Conservation (phyloP, 2,329 filamentous ascomycete genomes). For the Elsinoe necatrix region DNA sequence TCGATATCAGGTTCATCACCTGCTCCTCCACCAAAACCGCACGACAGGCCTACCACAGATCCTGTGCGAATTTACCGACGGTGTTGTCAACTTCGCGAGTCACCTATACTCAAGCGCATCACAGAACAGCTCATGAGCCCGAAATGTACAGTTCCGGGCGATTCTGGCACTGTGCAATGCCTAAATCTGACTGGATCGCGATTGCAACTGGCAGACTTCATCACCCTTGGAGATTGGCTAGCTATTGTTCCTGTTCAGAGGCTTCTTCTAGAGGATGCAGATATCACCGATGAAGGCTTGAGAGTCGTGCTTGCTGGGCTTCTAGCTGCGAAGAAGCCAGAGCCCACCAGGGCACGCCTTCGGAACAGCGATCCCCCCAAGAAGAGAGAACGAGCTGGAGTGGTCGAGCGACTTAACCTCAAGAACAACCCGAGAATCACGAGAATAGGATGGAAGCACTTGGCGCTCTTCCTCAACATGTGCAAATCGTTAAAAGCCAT, state of each 20-base stretch:
- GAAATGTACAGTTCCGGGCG: conserved; percentile 53
- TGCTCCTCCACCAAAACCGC: conserved; percentile 40
- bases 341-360: conserved; percentile 31
- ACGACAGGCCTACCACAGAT: conserved; percentile 73
- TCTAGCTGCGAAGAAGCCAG: conserved; percentile 65
- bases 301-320: conserved; percentile 80
- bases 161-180: conserved; percentile 69
- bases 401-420: conserved; percentile 77
- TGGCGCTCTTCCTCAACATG: conserved; percentile 83
- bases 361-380: conserved; percentile 21
- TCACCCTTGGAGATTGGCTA: conserved; percentile 87
- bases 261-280: conserved; percentile 77
- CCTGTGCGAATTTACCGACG: conserved; percentile 86
- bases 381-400: conserved; percentile 48
- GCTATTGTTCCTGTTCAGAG: conserved; percentile 87
- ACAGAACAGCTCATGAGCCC: conserved; percentile 75
- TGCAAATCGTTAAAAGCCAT: conserved; percentile 77
- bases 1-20: conserved; percentile 16
- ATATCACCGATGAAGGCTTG: conserved; percentile 76
- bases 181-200: conserved; percentile 79
- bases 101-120: conserved; percentile 82
- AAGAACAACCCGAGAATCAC: conserved; percentile 85
- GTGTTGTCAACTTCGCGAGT: conserved; percentile 90
- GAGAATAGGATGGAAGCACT: conserved; percentile 80
- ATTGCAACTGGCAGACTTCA: conserved; percentile 71